Base-by-base conservation (phyloP, 768 basidiomycete species). In the Rhizopogon roseolus region DNA sequence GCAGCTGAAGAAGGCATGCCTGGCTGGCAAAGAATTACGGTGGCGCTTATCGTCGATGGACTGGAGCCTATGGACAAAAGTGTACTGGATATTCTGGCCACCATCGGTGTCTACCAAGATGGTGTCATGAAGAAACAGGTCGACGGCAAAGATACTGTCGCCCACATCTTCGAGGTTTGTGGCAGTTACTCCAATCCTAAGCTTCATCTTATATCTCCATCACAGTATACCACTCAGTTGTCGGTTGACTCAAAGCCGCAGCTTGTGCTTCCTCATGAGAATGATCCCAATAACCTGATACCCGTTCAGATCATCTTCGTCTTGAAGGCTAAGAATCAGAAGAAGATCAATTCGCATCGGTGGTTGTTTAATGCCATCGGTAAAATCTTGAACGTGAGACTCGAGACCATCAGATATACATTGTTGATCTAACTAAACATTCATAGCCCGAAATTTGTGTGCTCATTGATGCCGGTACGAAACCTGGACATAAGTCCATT, bases 331-430 rank as follows among this genome's bases (percentile, higher is more conserved):
- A 89, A 95, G 75, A 96, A 96, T 73, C 85, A 90, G 68, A 95
- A 94, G 78, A 95, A 96, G 76, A 94, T 93, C 71, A 94, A 93
- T 64, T 92, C 90, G 51, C 93, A 96, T 71, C 85, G 93, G 40
- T 96, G 94, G 94, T 76, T 96, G 27, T 95, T 98, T 78, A 95
- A 98, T 60, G 94, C 91, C 22, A 88, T 98, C 50, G 93, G 92
- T 4, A 82, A 76, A 62, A 86, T 87, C 60, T 70, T 96, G 40
- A 80, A 90, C 60, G 90, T 87, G 55, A 41, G 74, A 61, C 6
- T 10, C 86, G 56, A 41, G 74, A 61, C 6, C 67, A 36, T 55
- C 39, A 38, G 7, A 5, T 39, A 39, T 51, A 13, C 42, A 5
- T 25, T 25, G n/a, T 19, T n/a, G 39, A 53, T 43, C 44, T 40